These are phyloP conservation scores for Metschnikowia bowlesiae DNA, from an alignment of 805 yeast species.

Conservation along the genomic window DNA sequence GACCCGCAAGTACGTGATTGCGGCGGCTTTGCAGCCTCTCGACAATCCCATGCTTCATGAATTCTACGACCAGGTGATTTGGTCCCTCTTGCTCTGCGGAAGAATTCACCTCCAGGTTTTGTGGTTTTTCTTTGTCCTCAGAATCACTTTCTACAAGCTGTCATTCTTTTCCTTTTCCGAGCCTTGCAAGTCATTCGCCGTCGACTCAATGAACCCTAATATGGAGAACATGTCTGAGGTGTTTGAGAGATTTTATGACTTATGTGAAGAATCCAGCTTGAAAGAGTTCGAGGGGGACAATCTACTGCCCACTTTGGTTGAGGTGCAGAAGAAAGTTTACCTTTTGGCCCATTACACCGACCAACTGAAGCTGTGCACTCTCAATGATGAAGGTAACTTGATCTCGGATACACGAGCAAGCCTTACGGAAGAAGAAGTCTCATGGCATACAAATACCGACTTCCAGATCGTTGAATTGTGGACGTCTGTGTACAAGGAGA, in stretches of 20 bases:
- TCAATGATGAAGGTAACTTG: background rate
- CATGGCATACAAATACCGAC: background rate
- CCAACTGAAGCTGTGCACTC: background rate
- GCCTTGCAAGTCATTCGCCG: constrained; percentile 1
- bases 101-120: constrained; percentile 7
- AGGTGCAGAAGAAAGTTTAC: background rate
- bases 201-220: constrained; percentile 1
- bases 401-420: background rate
- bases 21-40: constrained; percentile 12
- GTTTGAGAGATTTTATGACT: constrained; percentile 3
- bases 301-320: constrained; percentile 7
- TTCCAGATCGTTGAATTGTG: constrained; percentile 4
- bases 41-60: constrained; percentile 11
- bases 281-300: background rate
- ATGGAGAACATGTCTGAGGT: constrained; percentile 2
- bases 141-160: constrained; percentile 5
- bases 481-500: constrained; percentile 4
- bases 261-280: background rate
- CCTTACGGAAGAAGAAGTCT: background rate
- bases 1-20: constrained; percentile 11
- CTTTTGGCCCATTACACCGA: background rate
- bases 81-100: constrained; percentile 15
- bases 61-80: constrained; percentile 14
- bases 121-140: constrained; percentile 8
- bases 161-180: constrained; percentile 5